phyloP scores from a whole-genome alignment of 2,329 filamentous ascomycete species.

The Penicillium sp. region DNA sequence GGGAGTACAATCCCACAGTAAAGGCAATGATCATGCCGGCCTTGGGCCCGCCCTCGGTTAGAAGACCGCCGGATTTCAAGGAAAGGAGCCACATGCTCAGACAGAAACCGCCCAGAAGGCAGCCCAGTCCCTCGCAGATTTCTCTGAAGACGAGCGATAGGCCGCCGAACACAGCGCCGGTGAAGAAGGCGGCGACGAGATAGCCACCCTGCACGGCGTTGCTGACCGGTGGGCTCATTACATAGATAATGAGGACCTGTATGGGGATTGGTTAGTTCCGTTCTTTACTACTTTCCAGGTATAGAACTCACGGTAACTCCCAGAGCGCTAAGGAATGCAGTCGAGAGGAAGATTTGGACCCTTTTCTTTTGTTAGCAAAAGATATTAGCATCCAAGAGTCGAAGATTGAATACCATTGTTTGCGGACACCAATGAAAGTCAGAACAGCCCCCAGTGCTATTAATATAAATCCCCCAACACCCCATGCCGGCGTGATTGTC shows the following conservation, averaged over 20 bases:
- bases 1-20: slow-evolving; percentile 63
- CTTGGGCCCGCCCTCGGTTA: slow-evolving; percentile 61
- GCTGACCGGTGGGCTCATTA: slow-evolving; percentile 75
- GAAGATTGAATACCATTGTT: slow-evolving; percentile 52
- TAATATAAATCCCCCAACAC: slow-evolving; percentile 73
- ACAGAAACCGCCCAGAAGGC: slow-evolving; percentile 81
- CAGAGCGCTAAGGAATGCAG: slow-evolving; percentile 68
- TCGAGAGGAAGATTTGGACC: slow-evolving; percentile 75
- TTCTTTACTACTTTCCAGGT: background rate
- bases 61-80: slow-evolving; percentile 70
- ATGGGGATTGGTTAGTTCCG: background rate
- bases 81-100: slow-evolving; percentile 88
- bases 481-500: slow-evolving; percentile 74
- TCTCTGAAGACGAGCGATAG: slow-evolving; percentile 77
- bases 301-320: slow-evolving; percentile 59
- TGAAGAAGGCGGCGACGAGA: slow-evolving; percentile 71
- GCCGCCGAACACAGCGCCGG: slow-evolving; percentile 71
- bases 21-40: slow-evolving; percentile 74
- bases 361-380: slow-evolving; percentile 27
- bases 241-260: slow-evolving; percentile 74
- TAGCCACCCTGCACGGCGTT: slow-evolving; percentile 81
- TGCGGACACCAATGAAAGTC: slow-evolving; percentile 77
- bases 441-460: slow-evolving; percentile 69
- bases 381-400: background rate
- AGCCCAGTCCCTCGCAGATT: slow-evolving; percentile 79